Percentiles rank a stretch among this genome's conserved stretches.
Conservation (phyloP, 116 monocot genomes). For the Dioscorea cayenensis region DNA sequence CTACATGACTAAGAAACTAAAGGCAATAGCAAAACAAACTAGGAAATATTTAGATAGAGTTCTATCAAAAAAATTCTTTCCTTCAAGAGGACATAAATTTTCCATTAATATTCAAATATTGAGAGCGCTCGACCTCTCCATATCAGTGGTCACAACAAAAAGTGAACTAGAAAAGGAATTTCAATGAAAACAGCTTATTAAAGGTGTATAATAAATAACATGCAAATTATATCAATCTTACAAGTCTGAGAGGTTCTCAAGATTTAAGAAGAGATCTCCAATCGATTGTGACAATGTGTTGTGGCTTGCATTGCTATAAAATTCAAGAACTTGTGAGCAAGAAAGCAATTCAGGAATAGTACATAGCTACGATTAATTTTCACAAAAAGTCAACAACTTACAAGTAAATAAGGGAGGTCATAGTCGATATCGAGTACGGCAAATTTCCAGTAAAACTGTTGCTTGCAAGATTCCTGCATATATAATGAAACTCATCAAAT, state of each 20-base stretch:
- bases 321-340: constrained; percentile 3
- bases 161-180: neutral
- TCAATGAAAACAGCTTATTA: neutral
- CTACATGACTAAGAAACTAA: no score
- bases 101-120: neutral
- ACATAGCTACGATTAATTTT: neutral
- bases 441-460: constrained; percentile 69
- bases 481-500: neutral
- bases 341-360: neutral
- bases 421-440: constrained; percentile 67
- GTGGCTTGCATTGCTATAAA: constrained; percentile 66
- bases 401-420: constrained; percentile 66
- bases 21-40: no score
- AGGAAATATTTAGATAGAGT: no score
- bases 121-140: no score
- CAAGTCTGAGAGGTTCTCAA: constrained; percentile 57
- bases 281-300: constrained; percentile 58
- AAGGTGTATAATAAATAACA: neutral
- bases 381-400: constrained; percentile 27
- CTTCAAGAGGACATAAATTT: neutral
- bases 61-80: neutral
- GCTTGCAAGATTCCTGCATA: constrained; percentile 70
- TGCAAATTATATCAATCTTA: constrained; percentile 31
- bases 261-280: constrained; percentile 55
- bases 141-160: no score